phyloP scores from a whole-genome alignment of 1,284 basidiomycete species.

The Heterobasidion irregulare region DNA sequence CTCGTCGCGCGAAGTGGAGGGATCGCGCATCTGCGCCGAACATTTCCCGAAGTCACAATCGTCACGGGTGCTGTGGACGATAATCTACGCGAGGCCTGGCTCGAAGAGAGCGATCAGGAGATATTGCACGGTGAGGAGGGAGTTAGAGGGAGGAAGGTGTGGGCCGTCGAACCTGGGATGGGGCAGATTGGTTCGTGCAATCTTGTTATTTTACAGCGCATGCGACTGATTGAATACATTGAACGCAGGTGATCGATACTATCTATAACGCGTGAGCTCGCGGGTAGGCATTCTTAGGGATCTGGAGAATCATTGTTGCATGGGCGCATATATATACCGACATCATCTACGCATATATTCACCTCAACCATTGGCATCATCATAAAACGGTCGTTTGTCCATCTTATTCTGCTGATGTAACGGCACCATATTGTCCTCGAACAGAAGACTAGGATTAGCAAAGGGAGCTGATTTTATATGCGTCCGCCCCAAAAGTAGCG shows the following conservation, averaged over 20 bases:
- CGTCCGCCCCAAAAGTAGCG: too few relatives aligned
- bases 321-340: too few relatives aligned
- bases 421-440: too few relatives aligned
- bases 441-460: too few relatives aligned
- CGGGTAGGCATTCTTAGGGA: too few relatives aligned
- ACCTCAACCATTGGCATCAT: too few relatives aligned
- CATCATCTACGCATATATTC: too few relatives aligned
- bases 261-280: constrained; percentile 19
- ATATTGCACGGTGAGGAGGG: constrained; percentile 22
- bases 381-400: too few relatives aligned
- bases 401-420: too few relatives aligned
- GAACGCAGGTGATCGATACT: constrained; percentile 39
- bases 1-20: constrained; percentile 81
- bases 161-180: constrained; percentile 76
- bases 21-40: constrained; percentile 65
- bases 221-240: constrained; percentile 34
- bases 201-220: background rate
- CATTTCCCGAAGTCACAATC: constrained; percentile 78
- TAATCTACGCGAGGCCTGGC: constrained; percentile 63
- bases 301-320: too few relatives aligned
- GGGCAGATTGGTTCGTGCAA: constrained; percentile 65
- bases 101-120: constrained; percentile 39
- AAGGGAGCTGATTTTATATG: too few relatives aligned
- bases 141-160: constrained; percentile 47
- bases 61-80: constrained; percentile 81